Conservation (phyloP, 345 rosid species). For the Salix koriyanagi region DNA sequence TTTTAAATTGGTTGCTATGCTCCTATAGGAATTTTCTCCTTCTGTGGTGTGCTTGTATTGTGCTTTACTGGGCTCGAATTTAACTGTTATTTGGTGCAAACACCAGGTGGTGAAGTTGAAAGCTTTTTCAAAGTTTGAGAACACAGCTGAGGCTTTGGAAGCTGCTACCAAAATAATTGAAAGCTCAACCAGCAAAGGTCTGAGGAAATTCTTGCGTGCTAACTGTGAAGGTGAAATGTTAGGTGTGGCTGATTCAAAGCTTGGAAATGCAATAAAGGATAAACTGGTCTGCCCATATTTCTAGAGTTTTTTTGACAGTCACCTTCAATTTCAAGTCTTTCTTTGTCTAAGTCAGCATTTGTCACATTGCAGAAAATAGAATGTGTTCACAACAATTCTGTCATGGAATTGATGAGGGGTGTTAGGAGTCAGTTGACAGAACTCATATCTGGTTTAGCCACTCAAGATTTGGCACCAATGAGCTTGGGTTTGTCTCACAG, state of each 20-base stretch:
- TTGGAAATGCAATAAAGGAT: conserved; percentile 88
- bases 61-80: neutral
- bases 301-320: neutral
- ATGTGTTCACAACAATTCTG: conserved; percentile 80
- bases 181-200: conserved; percentile 66
- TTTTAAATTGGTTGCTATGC: neutral
- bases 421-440: conserved; percentile 82
- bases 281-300: conserved; percentile 49
- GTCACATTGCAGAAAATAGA: conserved; percentile 64
- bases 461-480: conserved; percentile 86
- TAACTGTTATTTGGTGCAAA: neutral
- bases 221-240: conserved; percentile 67
- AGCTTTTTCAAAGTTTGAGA: conserved; percentile 85
- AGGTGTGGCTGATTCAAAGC: conserved; percentile 88
- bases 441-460: conserved; percentile 73
- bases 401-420: conserved; percentile 91
- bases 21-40: neutral
- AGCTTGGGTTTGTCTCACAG: conserved; percentile 94
- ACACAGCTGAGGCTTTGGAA: conserved; percentile 81
- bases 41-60: neutral
- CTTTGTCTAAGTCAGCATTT: conserved; percentile 6
- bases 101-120: conserved; percentile 68
- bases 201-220: conserved; percentile 66
- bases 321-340: neutral
- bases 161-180: conserved; percentile 69